Base-by-base conservation (phyloP, 257 asterid genomes). In the Scutellaria baicalensis region DNA sequence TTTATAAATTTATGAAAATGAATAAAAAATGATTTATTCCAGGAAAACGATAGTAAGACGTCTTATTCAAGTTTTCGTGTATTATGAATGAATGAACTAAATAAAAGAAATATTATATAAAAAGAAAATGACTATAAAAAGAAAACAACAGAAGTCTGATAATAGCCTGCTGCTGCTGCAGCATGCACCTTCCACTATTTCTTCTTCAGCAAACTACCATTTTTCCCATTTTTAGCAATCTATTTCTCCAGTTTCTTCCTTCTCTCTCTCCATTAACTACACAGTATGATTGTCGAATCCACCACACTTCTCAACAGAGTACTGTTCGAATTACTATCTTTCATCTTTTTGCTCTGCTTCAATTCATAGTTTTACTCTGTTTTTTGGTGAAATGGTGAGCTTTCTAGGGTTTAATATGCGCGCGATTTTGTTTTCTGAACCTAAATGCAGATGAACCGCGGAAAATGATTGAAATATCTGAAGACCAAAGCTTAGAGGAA, bases 401-500 rank as follows among this genome's bases (percentile, higher is more conserved):
- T 45, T 39, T 45, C 78, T 77, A 75, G 76, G 76, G 81, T 57
- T 78, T 66, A 23, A 54, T 23, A 16, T 64, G 10, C 12, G 67
- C 23, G 20, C 42, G 36, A 55, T 59, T 47, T 9, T 23, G 66
- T 63, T 63, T 50, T 17, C 68, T 56, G 48, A 17, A 35, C 14
- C 72, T 40, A 21, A 31, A 59, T 20, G 71, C 36, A 60, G 72
- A 74, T 80, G 79, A 64, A 20, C 10, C 27, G 10, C 44, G 66
- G 51, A 54, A 27, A 11, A 78, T 78, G 83, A 72, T 61, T 23
- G 73, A 16, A 6, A 58, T 18, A 65, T 58, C 44, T 36, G 71
- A 74, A 18, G 43, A 72, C n/a, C 78, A 68, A 14, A 61, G 77
- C 64, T 75, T 59, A 0, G 72, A 49, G 7, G 81, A 75, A 71